These are phyloP conservation scores for Phytophthora litchii DNA, from an alignment of 352 stramenopile species.

Conservation along the genomic window DNA sequence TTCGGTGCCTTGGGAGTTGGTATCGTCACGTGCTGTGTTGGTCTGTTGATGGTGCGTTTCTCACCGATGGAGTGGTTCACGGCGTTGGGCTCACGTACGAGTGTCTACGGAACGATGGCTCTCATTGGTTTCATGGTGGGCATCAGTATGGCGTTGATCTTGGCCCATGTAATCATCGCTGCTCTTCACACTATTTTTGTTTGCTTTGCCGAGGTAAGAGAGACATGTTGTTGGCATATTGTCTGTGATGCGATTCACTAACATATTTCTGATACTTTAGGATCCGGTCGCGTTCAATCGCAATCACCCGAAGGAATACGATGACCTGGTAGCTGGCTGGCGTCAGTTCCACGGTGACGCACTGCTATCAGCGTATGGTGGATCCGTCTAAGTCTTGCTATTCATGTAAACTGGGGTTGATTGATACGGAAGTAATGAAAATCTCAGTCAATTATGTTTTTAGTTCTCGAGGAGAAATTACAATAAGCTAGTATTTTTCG, in stretches of 20 bases:
- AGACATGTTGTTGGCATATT: neutral
- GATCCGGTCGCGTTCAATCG: conserved; percentile 83
- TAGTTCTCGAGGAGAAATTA: too few species aligned
- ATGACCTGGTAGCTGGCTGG: conserved; percentile 75
- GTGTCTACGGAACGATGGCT: conserved; percentile 64
- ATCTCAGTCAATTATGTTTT: neutral
- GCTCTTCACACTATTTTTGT: conserved; percentile 89
- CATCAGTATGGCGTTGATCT: conserved; percentile 82
- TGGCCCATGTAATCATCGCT: conserved; percentile 84
- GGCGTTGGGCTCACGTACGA: conserved; percentile 49
- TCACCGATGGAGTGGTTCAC: conserved; percentile 62
- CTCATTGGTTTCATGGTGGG: conserved; percentile 82
- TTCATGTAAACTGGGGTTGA: conserved; percentile 6
- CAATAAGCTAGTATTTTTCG: too few species aligned
- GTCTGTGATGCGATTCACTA: conserved; percentile 9
- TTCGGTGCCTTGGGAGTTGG: conserved; percentile 87
- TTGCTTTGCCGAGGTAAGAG: conserved; percentile 82
- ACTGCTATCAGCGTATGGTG: conserved; percentile 71
- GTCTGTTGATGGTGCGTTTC: conserved; percentile 74
- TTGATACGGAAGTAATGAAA: conserved; percentile 3
- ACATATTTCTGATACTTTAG: conserved; percentile 27
- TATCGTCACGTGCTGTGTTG: conserved; percentile 64
- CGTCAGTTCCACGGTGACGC: conserved; percentile 84
- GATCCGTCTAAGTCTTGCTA: conserved; percentile 57
- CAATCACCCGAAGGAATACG: conserved; percentile 85